These are phyloP conservation scores for Arxiozyma slooffiae DNA, from an alignment of 1,139 yeast species.

Conservation along the genomic window DNA sequence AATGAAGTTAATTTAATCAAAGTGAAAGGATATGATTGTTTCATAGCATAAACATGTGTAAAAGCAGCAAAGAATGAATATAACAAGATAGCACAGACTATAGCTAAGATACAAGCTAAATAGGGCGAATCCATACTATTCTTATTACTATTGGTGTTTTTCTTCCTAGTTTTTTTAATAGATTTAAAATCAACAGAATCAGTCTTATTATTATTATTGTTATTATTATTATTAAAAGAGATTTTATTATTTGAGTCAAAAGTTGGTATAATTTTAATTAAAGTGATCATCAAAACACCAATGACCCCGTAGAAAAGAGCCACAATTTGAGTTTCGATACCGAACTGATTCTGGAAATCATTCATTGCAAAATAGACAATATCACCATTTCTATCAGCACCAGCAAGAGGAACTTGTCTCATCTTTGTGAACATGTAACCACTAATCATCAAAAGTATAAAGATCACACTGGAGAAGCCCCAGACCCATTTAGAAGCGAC, in stretches of 20 bases:
- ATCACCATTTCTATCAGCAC: constrained; percentile 45
- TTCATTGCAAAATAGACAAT: constrained; percentile 51
- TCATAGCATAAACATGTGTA: constrained; percentile 46
- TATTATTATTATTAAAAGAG: not conserved
- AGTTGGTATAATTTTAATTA: constrained; percentile 42
- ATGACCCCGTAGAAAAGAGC: constrained; percentile 53
- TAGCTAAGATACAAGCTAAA: not conserved
- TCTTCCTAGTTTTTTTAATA: not conserved
- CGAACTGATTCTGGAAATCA: constrained; percentile 69
- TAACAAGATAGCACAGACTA: constrained; percentile 32
- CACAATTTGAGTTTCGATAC: constrained; percentile 71
- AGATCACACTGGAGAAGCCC: constrained; percentile 49
- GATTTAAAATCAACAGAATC: not conserved
- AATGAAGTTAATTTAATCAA: constrained; percentile 28
- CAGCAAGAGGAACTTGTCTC: constrained; percentile 63
- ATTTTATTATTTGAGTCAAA: constrained; percentile 1
- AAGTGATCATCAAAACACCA: constrained; percentile 40
- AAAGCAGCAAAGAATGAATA: constrained; percentile 47
- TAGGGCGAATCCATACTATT: not conserved
- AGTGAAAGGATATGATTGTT: constrained; percentile 51
- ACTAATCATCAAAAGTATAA: constrained; percentile 63
- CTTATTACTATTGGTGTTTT: not conserved
- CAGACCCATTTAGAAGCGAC: constrained; percentile 45
- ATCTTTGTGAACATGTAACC: constrained; percentile 94
- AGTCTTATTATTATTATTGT: not conserved